Evolutionary conservation across 331 rosid genomes (phyloP).

Genomic region (Malus hybrid): DNA sequence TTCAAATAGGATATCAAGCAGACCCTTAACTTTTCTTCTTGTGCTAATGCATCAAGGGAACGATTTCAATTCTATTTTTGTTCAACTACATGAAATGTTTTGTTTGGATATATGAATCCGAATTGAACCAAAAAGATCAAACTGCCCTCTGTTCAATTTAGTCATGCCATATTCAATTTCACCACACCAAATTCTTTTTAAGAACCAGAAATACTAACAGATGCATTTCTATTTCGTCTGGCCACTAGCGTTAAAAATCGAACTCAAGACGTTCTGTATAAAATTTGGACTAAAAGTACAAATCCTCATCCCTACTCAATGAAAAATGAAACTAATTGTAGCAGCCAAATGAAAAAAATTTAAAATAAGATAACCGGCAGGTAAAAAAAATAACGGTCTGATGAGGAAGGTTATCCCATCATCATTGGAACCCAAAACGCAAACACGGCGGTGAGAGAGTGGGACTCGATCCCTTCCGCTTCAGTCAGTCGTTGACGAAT

Average conservation of each 20-base stretch:
- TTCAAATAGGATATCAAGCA: too few species aligned
- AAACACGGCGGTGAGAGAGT: neutral
- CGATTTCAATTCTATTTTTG: neutral
- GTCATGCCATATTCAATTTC: too few species aligned
- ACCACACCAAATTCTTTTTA: too few species aligned
- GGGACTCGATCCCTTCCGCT: neutral
- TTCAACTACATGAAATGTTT: too few species aligned
- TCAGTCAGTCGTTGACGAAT: neutral
- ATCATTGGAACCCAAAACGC: neutral
- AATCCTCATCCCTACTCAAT: too few species aligned
- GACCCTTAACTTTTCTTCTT: too few species aligned
- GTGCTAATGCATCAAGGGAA: neutral
- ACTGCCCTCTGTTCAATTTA: too few species aligned
- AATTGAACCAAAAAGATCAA: too few species aligned
- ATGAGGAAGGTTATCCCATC: neutral
- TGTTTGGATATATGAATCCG: too few species aligned
- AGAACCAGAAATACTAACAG: too few species aligned
- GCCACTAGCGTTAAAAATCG: fast-evolving
- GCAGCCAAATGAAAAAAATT: neutral
- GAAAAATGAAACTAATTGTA: neutral
- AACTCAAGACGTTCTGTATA: fast-evolving
- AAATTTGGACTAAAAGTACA: too few species aligned
- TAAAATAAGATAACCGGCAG: neutral
- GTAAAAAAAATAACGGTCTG: neutral
- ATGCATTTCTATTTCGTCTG: fast-evolving